phyloP scores from a whole-genome alignment of 2,329 filamentous ascomycete species.

The Fusarium torreyae region DNA sequence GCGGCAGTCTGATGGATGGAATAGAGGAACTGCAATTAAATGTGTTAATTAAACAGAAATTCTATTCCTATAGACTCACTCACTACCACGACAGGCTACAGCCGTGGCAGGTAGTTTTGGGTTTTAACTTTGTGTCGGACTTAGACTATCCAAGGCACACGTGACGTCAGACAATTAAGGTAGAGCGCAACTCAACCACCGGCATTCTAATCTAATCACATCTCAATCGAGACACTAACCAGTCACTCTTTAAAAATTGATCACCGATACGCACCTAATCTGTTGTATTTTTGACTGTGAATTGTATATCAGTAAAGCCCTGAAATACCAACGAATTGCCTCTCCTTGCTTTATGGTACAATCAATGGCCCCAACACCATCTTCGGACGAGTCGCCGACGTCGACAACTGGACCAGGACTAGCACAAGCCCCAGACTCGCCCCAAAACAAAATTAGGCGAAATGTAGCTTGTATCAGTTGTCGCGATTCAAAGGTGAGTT shows the following conservation, averaged over 20 bases:
- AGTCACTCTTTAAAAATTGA: slow-evolving; percentile 9
- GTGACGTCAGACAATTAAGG: slow-evolving; percentile 46
- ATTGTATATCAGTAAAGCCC: slow-evolving; percentile 9
- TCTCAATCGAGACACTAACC: slow-evolving; percentile 14
- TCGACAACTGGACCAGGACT: slow-evolving; percentile 44
- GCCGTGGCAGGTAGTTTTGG: neutral
- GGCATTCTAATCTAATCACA: slow-evolving; percentile 1
- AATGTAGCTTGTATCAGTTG: slow-evolving; percentile 59
- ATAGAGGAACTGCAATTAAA: neutral
- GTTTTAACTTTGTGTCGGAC: neutral
- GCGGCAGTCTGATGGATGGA: neutral
- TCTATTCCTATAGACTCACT: neutral
- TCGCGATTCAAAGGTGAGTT: slow-evolving; percentile 58
- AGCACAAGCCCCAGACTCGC: slow-evolving; percentile 31
- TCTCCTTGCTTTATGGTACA: slow-evolving; percentile 38
- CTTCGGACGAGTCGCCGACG: slow-evolving; percentile 49
- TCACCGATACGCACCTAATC: slow-evolving; percentile 2
- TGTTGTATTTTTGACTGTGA: slow-evolving; percentile 4
- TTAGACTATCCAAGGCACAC: slow-evolving; percentile 31
- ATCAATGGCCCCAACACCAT: slow-evolving; percentile 53
- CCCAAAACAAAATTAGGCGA: slow-evolving; percentile 53
- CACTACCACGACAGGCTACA: no score
- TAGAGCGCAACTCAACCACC: slow-evolving; percentile 7
- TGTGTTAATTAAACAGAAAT: neutral
- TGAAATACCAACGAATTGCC: slow-evolving; percentile 10